These are phyloP conservation scores for Bacidia gigantensis DNA, from an alignment of 495 filamentous ascomycete species.

Conservation along the genomic window DNA sequence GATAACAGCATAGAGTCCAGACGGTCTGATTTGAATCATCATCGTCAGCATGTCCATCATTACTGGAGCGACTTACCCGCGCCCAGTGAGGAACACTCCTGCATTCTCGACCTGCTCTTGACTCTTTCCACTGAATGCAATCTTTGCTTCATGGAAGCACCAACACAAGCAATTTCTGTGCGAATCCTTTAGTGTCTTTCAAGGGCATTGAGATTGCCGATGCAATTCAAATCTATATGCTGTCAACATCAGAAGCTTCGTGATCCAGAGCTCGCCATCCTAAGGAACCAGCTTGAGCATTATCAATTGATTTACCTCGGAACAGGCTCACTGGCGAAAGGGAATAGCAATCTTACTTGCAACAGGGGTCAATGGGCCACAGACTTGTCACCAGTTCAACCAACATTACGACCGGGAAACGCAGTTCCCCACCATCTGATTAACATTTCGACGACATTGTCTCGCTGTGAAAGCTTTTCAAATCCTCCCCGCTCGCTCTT, in stretches of 20 bases:
- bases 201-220: slow-evolving; percentile 72
- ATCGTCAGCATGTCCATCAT: neutral
- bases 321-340: slow-evolving; percentile 64
- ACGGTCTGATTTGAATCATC: slow-evolving; percentile 31
- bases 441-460: slow-evolving; percentile 67
- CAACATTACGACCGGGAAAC: too few relatives aligned
- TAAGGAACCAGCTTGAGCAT: slow-evolving; percentile 80
- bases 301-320: slow-evolving; percentile 70
- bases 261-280: slow-evolving; percentile 2
- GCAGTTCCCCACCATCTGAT: too few relatives aligned
- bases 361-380: slow-evolving; percentile 98
- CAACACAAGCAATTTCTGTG: slow-evolving; percentile 67
- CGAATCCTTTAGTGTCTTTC: slow-evolving; percentile 60
- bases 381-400: too few relatives aligned
- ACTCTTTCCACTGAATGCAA: slow-evolving; percentile 58
- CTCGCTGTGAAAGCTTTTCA: slow-evolving; percentile 59
- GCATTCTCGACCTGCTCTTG: slow-evolving; percentile 49
- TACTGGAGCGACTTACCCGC: slow-evolving; percentile 36
- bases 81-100: slow-evolving; percentile 73
- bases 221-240: slow-evolving; percentile 53
- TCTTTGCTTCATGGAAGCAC: slow-evolving; percentile 83
- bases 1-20: slow-evolving; percentile 77
- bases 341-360: slow-evolving; percentile 64
- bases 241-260: neutral
- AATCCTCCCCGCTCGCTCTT: slow-evolving; percentile 48